A percentile compares a stretch with the other conserved stretches of the same genome.
Evolutionary conservation across 768 basidiomycete genomes (phyloP).

Genomic region (Boletus vinaceobasis): DNA sequence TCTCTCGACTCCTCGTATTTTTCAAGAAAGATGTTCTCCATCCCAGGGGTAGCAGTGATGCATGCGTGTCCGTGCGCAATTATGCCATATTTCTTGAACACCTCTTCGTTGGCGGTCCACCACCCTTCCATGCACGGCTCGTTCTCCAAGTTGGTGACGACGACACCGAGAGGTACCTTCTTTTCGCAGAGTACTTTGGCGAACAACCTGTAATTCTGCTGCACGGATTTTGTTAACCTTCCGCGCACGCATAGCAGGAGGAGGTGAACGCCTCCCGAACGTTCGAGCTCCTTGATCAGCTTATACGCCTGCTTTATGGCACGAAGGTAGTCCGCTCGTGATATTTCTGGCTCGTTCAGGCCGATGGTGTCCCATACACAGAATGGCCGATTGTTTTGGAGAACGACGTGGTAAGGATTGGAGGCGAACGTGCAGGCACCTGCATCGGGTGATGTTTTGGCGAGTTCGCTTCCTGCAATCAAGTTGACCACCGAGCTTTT

Average conservation of each 20-base stretch:
- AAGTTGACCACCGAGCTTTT: conserved; percentile 45
- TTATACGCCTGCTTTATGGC: conserved; percentile 30
- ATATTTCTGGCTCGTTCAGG: conserved; percentile 27
- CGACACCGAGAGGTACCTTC: conserved; percentile 37
- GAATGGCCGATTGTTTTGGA: conserved; percentile 15
- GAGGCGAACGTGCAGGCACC: conserved; percentile 35
- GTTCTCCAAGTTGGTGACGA: conserved; percentile 39
- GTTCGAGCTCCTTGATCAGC: conserved; percentile 33
- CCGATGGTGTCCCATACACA: conserved; percentile 33
- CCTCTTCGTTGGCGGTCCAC: conserved; percentile 36
- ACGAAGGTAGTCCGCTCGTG: conserved; percentile 16
- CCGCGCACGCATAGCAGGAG: conserved; percentile 40
- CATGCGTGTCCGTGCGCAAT: conserved; percentile 36
- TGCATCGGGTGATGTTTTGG: conserved; percentile 31
- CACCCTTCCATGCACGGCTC: conserved; percentile 34
- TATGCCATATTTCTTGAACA: conserved; percentile 32
- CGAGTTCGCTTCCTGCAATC: conserved; percentile 27
- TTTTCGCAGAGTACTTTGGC: conserved; percentile 37
- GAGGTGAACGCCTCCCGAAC: conserved; percentile 35
- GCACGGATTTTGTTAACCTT: conserved; percentile 34
- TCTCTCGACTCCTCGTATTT: conserved; percentile 32
- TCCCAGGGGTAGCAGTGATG: conserved; percentile 34
- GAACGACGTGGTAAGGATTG: conserved; percentile 21
- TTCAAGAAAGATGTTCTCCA: conserved; percentile 16
- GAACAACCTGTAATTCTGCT: conserved; percentile 40